Conservation (phyloP, 2,329 filamentous ascomycete genomes). For the Hymenoscyphus fraxineus region DNA sequence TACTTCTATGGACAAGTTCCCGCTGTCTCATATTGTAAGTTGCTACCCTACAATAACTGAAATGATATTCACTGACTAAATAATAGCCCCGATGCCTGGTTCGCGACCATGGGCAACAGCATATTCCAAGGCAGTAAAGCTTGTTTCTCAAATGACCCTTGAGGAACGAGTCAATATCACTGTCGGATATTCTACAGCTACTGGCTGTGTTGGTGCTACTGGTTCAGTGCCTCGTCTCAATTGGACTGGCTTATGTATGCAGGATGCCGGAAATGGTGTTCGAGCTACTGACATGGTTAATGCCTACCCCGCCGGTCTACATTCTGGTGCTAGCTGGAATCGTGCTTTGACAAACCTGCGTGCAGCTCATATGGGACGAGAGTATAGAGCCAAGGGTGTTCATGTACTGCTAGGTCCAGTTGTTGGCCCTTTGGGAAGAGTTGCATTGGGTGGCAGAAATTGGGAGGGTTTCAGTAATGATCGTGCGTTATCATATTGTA, state of each 20-base stretch:
- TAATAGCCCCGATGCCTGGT: not conserved
- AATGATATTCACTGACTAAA: not conserved
- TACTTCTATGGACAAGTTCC: constrained; percentile 6
- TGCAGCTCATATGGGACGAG: not conserved
- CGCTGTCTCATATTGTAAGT: not conserved
- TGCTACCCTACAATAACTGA: not conserved
- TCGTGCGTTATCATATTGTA: not conserved
- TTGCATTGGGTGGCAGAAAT: constrained; percentile 57
- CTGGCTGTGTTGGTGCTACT: constrained; percentile 19
- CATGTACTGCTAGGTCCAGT: constrained; percentile 74
- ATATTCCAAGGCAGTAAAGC: constrained; percentile 51
- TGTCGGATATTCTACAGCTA: constrained; percentile 35
- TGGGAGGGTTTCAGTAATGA: constrained; percentile 24
- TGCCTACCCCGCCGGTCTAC: constrained; percentile 55
- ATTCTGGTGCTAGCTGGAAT: constrained; percentile 61
- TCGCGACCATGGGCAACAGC: not conserved
- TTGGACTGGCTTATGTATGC: constrained; percentile 24
- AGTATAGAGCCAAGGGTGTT: constrained; percentile 45
- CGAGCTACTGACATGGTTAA: constrained; percentile 54
- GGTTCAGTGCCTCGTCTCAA: constrained; percentile 21
- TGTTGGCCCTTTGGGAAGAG: constrained; percentile 64
- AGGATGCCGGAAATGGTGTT: constrained; percentile 27
- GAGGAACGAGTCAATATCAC: constrained; percentile 61
- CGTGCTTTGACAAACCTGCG: constrained; percentile 49
- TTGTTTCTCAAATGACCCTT: constrained; percentile 72